Evolutionary conservation across 2,329 filamentous ascomycete species (phyloP), one percentile per base, ranked within the genome.

Genomic region (Davidsoniella eucalypti): DNA sequence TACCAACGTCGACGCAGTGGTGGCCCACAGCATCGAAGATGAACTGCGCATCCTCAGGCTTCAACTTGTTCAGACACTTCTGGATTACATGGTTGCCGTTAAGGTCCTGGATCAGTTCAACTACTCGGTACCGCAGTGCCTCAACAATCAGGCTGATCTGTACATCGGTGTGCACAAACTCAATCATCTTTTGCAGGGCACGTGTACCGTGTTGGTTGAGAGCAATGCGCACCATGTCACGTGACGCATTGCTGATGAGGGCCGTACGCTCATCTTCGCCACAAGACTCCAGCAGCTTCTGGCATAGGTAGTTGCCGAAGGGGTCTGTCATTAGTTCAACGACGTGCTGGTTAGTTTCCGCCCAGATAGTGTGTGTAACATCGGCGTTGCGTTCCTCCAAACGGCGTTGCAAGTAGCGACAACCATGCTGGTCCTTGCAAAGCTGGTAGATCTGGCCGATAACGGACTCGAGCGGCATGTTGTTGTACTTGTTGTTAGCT

Each of bases 81-180:
- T 98, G 92, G 56, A 98, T 95, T 60, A 98, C 92, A 60, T 98
- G 92, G 60, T 98, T 98, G 64, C 92, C 92, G 61, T 98, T 98
- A 49, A 98, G 73, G 59, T 98, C 92, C 64, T 98, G 87, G 55
- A 98, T 95, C 50, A 98, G 75, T 58, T 92, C 83, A 17, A 98
- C 92, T 45, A 98, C 92, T 54, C 85, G 80, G 62, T 80, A 75
- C 55, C 81, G 76, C 47, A 98, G 75, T 12, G 92, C 86, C 50
- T 83, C 73, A 56, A 94, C 94, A 63, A 98, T 92, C 57, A 86
- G 82, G 58, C 84, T 73, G 47, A 90, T 84, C 67, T 98, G 92
- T 60, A 84, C 80, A 2, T 80, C 74, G 23, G 86, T 93, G 48
- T 82, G 84, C 60, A 98, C 85, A 63, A 86, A 93, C 67, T 98